Evolutionary conservation across 179 eudicot genomes (phyloP).

Genomic region (Camellia oleifera): DNA sequence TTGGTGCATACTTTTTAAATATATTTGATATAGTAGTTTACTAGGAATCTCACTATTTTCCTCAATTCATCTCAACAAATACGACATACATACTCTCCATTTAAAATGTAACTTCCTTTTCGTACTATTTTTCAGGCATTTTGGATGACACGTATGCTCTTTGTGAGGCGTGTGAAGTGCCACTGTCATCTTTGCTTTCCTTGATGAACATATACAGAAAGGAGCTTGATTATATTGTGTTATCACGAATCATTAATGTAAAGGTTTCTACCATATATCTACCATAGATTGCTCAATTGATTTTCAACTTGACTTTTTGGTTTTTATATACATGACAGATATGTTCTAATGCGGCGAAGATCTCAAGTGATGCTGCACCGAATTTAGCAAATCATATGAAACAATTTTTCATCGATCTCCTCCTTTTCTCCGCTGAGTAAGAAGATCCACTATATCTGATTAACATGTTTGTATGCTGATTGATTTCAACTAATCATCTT

Average conservation of each 20-base stretch:
- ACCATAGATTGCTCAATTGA: background rate
- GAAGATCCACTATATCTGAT: constrained; percentile 11
- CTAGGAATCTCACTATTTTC: background rate
- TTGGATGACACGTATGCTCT: constrained; percentile 44
- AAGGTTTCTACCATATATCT: background rate
- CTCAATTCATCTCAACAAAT: background rate
- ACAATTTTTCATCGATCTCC: constrained; percentile 53
- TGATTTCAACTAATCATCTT: constrained; percentile 5
- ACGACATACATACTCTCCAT: background rate
- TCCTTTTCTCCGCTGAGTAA: constrained; percentile 50
- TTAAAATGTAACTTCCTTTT: background rate
- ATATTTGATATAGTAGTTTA: background rate
- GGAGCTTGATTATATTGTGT: constrained; percentile 32
- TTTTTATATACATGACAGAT: constrained; percentile 29
- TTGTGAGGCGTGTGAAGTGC: constrained; percentile 32
- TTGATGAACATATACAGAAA: constrained; percentile 30
- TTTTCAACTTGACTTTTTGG: constrained; percentile 8
- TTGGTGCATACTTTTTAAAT: constrained; percentile 19
- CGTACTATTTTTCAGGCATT: constrained; percentile 22
- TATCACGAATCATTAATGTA: constrained; percentile 31
- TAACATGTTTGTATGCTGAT: background rate
- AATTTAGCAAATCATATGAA: constrained; percentile 36
- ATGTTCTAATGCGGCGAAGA: constrained; percentile 45
- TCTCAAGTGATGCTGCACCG: constrained; percentile 60
- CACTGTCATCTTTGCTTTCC: constrained; percentile 32